Evolutionary conservation across 352 stramenopile genomes (phyloP).

Genomic region (Pythium grandisporangium): DNA sequence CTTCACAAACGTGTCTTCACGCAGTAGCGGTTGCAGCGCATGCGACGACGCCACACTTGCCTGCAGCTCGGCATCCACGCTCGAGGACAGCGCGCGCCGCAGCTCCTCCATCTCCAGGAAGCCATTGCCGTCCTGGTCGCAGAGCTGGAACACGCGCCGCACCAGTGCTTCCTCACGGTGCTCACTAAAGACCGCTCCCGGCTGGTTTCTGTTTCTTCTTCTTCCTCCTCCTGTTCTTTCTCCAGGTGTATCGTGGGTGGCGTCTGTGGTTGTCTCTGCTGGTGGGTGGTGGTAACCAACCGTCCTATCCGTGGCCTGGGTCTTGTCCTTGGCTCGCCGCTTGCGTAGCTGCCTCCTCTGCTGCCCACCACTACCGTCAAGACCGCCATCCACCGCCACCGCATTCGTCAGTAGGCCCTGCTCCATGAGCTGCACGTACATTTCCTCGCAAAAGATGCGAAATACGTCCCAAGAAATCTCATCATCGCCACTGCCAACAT

Average conservation of each 20-base stretch:
- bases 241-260: background rate
- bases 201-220: constrained; percentile 3
- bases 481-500: no score
- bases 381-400: background rate
- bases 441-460: constrained; percentile 26
- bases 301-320: no score
- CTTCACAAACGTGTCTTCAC: constrained; percentile 47
- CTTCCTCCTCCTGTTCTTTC: background rate
- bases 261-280: no score
- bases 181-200: background rate
- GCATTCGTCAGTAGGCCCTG: constrained; percentile 18
- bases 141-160: constrained; percentile 37
- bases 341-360: no score
- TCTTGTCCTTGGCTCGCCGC: no score
- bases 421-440: constrained; percentile 33
- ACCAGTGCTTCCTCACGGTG: constrained; percentile 33
- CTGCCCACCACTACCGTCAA: no score
- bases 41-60: constrained; percentile 29
- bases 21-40: constrained; percentile 47
- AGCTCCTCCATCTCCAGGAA: constrained; percentile 57
- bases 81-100: constrained; percentile 27
- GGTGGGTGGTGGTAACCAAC: no score
- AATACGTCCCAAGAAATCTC: constrained; percentile 55
- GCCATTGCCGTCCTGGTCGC: constrained; percentile 51
- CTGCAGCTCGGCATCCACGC: constrained; percentile 12